Conservation (phyloP, 768 basidiomycete species). For the Boletus sp. region DNA sequence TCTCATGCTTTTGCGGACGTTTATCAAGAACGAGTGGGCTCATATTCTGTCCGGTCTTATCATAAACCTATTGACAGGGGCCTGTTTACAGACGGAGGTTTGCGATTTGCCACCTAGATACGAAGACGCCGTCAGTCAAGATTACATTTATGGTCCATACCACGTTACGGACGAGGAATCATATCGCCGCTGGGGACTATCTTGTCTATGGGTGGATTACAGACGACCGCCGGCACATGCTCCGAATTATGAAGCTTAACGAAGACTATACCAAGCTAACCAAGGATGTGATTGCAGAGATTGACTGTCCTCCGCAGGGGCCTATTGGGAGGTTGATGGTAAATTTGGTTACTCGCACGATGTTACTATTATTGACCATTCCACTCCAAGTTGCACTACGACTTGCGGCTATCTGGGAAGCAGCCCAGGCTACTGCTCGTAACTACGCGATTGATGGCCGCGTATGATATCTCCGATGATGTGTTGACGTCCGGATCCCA, state of each 20-base stretch:
- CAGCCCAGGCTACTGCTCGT: constrained; percentile 23
- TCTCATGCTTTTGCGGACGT: constrained; percentile 27
- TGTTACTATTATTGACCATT: neutral
- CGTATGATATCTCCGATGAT: constrained; percentile 26
- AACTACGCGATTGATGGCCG: constrained; percentile 28
- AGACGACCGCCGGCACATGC: constrained; percentile 25
- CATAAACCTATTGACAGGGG: neutral
- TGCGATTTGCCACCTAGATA: constrained; percentile 27
- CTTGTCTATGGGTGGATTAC: constrained; percentile 31
- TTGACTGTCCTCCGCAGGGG: constrained; percentile 27
- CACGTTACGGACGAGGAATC: constrained; percentile 21
- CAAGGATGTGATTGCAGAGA: constrained; percentile 23
- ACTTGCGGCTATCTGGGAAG: constrained; percentile 27
- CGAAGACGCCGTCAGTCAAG: constrained; percentile 23
- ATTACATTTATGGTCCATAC: constrained; percentile 27
- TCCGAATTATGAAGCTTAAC: constrained; percentile 30
- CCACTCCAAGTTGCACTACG: constrained; percentile 25
- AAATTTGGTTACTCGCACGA: neutral
- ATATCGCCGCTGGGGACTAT: constrained; percentile 24
- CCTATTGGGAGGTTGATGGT: constrained; percentile 28
- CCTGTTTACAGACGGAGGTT: constrained; percentile 16
- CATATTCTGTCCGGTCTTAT: neutral
- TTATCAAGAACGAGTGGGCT: constrained; percentile 24
- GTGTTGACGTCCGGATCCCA: constrained; percentile 8
- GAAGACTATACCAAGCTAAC: constrained; percentile 20